Evolutionary conservation across 257 asterid species (phyloP).

Genomic region (Cordia subcordata): DNA sequence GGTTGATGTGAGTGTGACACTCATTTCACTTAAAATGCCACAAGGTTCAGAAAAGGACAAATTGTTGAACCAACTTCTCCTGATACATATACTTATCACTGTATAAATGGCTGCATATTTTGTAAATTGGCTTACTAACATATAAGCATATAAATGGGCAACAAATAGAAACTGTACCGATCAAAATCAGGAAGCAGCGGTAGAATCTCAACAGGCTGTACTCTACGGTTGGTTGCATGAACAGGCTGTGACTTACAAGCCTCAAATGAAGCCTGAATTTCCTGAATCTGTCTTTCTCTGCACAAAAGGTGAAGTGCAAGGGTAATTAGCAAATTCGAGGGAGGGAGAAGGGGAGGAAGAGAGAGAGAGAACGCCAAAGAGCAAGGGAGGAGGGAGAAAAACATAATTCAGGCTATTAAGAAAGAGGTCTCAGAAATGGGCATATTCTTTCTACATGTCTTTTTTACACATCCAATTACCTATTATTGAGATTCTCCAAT

Average conservation of each 20-base stretch:
- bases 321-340: no score
- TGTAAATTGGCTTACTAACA: not conserved
- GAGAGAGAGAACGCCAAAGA: no score
- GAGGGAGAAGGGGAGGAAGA: no score
- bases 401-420: no score
- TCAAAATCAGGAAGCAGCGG: conserved; percentile 85
- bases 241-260: conserved; percentile 77
- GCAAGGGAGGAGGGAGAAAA: not conserved
- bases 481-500: conserved; percentile 76
- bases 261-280: conserved; percentile 72
- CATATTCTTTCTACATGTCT: not conserved
- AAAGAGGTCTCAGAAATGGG: no score
- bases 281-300: conserved; percentile 77
- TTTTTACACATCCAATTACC: conserved; percentile 45
- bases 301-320: no score
- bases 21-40: no score
- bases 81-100: not conserved
- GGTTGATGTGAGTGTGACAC: no score
- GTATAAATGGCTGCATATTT: not conserved
- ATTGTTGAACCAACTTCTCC: not conserved
- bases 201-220: conserved; percentile 61
- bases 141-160: conserved; percentile 8
- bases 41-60: no score
- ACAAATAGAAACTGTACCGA: conserved; percentile 39
- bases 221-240: conserved; percentile 62